A percentile compares a stretch with the other conserved stretches of the same genome.
These are phyloP conservation scores for Cladophialophora immunda DNA, from an alignment of 2,329 filamentous ascomycete genomes.

Conservation along the genomic window DNA sequence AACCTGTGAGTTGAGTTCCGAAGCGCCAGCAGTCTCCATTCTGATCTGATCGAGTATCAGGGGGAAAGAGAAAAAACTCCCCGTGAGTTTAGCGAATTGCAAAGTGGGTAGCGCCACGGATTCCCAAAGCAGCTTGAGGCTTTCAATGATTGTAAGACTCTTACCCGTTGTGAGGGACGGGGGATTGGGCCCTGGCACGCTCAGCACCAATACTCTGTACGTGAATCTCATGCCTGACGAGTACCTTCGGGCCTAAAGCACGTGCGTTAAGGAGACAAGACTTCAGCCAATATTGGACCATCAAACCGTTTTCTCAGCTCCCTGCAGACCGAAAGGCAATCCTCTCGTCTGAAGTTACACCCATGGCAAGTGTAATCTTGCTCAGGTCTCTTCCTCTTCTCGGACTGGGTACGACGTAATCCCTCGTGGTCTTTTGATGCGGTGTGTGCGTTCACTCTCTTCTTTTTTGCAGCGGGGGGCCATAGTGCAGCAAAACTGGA, in stretches of 20 bases:
- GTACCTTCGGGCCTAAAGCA: background rate
- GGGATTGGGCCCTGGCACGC: background rate
- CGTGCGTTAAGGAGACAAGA: background rate
- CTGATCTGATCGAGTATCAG: background rate
- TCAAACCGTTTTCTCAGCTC: background rate
- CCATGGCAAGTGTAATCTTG: background rate
- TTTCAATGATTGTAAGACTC: background rate
- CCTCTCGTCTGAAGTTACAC: background rate
- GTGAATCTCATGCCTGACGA: background rate
- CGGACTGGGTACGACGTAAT: background rate
- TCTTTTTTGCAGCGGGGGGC: background rate
- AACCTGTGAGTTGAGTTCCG: conserved; percentile 1
- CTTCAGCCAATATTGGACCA: background rate
- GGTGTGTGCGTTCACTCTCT: background rate
- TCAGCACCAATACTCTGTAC: background rate
- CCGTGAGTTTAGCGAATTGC: conserved; percentile 1
- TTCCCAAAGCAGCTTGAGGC: background rate
- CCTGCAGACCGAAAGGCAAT: background rate
- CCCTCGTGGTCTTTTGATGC: background rate
- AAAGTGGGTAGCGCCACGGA: background rate
- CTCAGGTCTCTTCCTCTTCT: background rate
- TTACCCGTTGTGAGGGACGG: background rate
- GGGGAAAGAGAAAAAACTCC: background rate
- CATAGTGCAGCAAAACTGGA: background rate
- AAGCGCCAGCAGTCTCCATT: background rate